Percentiles rank a stretch among this genome's conserved stretches.
These are phyloP conservation scores for Sphenostylis stenocarpa DNA, from an alignment of 306 rosid species.

Conservation along the genomic window DNA sequence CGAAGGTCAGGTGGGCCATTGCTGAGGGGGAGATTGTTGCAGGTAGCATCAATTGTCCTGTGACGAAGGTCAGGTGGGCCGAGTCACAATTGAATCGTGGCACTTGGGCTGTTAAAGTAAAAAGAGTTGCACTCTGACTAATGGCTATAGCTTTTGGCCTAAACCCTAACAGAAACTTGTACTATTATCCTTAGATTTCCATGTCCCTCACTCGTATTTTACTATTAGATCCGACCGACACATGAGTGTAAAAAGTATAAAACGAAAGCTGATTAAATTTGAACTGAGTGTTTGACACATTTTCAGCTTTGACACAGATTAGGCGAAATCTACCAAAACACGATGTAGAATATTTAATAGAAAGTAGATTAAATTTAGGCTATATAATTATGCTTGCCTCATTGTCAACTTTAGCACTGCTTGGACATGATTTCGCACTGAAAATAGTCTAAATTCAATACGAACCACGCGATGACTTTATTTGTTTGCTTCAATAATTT, in stretches of 20 bases:
- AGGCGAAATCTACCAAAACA: neutral
- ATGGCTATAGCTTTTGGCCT: no score
- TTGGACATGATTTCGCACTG: slow-evolving; percentile 16
- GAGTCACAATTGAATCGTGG: no score
- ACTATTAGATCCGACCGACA: neutral
- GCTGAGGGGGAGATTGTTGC: no score
- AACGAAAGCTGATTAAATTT: neutral
- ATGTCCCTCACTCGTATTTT: no score
- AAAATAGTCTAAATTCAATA: neutral
- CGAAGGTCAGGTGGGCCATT: no score
- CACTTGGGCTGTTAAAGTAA: no score
- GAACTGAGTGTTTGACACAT: neutral
- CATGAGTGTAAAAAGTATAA: neutral
- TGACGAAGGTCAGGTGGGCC: no score
- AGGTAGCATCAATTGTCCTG: no score
- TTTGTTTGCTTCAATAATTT: slow-evolving; percentile 19
- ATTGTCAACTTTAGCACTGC: neutral
- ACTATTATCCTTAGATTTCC: no score
- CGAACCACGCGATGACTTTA: slow-evolving; percentile 2
- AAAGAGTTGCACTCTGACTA: no score
- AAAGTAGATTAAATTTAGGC: neutral
- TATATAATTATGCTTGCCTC: neutral
- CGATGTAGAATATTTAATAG: neutral
- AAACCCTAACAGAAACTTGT: no score
- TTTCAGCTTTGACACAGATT: neutral